A percentile compares a stretch with the other conserved stretches of the same genome.
These are phyloP conservation scores for Hypoxylon rickii DNA, from an alignment of 495 filamentous ascomycete species.

Conservation along the genomic window DNA sequence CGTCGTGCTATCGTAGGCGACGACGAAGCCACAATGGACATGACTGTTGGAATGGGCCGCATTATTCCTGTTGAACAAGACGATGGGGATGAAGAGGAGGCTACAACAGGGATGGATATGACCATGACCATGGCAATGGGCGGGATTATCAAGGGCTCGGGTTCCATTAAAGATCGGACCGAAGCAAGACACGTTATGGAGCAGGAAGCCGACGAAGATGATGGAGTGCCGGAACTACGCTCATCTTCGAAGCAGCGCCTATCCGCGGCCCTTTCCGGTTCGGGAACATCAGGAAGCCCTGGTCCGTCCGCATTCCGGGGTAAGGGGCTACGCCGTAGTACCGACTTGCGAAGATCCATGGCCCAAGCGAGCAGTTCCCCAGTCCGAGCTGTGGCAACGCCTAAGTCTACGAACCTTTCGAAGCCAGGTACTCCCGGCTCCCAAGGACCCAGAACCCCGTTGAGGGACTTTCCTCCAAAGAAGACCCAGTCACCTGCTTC, in stretches of 20 bases:
- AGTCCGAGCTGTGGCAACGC: conserved; percentile 41
- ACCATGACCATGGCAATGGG: conserved; percentile 63
- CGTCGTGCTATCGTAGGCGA: conserved; percentile 38
- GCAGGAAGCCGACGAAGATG: conserved; percentile 58
- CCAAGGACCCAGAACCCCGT: conserved; percentile 56
- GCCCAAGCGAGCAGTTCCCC: conserved; percentile 45
- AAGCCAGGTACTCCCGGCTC: conserved; percentile 59
- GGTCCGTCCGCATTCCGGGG: conserved; percentile 59
- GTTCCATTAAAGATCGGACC: conserved; percentile 43
- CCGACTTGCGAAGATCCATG: conserved; percentile 43
- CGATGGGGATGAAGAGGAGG: conserved; percentile 51
- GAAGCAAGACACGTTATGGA: conserved; percentile 66
- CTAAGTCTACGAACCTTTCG: conserved; percentile 54
- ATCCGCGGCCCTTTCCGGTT: conserved; percentile 43
- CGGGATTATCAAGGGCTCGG: conserved; percentile 51
- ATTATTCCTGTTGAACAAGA: conserved; percentile 57
- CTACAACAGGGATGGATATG: conserved; percentile 63
- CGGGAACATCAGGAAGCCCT: conserved; percentile 63
- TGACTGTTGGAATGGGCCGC: conserved; percentile 72
- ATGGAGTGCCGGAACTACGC: conserved; percentile 60
- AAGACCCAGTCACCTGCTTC: conserved; percentile 36
- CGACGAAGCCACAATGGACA: conserved; percentile 64
- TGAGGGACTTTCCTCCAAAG: conserved; percentile 54
- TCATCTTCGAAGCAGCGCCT: conserved; percentile 43
- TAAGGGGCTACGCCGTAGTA: conserved; percentile 58